Conservation (phyloP, 306 rosid genomes). For the Cicer cuneatum region DNA sequence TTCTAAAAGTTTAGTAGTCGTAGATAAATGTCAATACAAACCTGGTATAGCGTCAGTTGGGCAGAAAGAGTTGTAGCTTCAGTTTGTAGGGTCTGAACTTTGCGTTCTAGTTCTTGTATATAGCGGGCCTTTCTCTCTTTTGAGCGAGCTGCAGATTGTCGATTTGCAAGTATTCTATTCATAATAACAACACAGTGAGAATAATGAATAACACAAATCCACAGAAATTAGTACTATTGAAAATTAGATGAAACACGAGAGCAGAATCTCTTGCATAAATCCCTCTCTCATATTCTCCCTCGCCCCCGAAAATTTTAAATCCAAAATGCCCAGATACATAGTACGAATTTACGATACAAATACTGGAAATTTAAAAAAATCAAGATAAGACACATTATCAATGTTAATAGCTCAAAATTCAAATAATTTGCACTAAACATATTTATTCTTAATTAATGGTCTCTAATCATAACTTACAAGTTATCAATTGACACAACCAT, state of each 20-base stretch:
- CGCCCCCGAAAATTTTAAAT: background rate
- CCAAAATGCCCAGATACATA: background rate
- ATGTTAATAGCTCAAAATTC: background rate
- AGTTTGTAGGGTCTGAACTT: conserved; percentile 92
- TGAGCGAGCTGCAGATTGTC: conserved; percentile 96
- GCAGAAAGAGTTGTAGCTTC: conserved; percentile 97
- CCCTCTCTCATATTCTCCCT: background rate
- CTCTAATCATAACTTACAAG: conserved; percentile 25
- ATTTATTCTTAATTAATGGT: conserved; percentile 11
- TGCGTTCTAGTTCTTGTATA: conserved; percentile 91
- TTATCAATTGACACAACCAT: conserved; percentile 13
- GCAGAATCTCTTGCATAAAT: conserved; percentile 13
- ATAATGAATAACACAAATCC: conserved; percentile 27
- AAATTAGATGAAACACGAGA: conserved; percentile 14
- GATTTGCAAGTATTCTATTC: conserved; percentile 82
- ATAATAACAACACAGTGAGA: conserved; percentile 37
- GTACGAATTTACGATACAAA: background rate
- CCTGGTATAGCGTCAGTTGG: conserved; percentile 90
- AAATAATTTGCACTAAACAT: background rate
- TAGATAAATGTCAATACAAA: conserved; percentile 43
- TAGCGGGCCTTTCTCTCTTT: conserved; percentile 94
- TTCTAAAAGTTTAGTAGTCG: background rate
- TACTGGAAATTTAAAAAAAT: background rate
- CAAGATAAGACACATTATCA: background rate
- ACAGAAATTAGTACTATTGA: background rate